Evolutionary conservation across 495 filamentous ascomycete genomes (phyloP), one percentile per base, ranked within the genome.

Genomic region (Penicillium fimorum): DNA sequence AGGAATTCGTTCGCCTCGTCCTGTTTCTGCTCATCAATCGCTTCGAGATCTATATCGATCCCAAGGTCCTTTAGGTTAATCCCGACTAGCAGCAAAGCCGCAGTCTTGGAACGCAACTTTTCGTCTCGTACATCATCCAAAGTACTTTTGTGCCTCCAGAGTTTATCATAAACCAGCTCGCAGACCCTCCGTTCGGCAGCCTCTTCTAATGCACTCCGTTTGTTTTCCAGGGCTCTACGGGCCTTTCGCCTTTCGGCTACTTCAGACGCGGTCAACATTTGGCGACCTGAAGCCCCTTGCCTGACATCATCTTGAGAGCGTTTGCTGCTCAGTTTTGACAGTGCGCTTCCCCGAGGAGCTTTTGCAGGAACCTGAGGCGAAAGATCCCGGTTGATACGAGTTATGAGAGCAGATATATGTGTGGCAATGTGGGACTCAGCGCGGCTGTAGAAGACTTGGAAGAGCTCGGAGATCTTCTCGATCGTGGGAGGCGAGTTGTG

Each of bases 101-200:
- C 95, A 7, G 91, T 97, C 60, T 96, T 92, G 3, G 95, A 97
- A 27, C 94, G 85, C 54, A 99, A 75, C 65, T 95, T 97, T 63
- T 96, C 92, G 68, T 99, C 94, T 60, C 93, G 81, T 8, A 93
- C 92, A 67, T 97, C 94, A 69, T 99, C 94, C 68, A 97, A 81
- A 2, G 93, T 96, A 62, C 80, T 94, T 50, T 87, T 85, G 68
- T 99, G 94, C 40, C 92, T 84, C 84, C 90, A 99, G 64, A 97
- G 85, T 44, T 87, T 85, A 55, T 84, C 82, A 63, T 97, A 97
- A 20, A 97, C 83, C 29, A 82, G 82, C 67, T 96, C 91, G 68
- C 92, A 96, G 10, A 94, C 86, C 60, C 86, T 82, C 63, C 87
- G 84, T 63, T 99, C 94, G 5, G 97, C 87, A 3, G 93, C 92